Base-by-base conservation (phyloP, 805 yeast species). In the Wickerhamomyces bisporus region DNA sequence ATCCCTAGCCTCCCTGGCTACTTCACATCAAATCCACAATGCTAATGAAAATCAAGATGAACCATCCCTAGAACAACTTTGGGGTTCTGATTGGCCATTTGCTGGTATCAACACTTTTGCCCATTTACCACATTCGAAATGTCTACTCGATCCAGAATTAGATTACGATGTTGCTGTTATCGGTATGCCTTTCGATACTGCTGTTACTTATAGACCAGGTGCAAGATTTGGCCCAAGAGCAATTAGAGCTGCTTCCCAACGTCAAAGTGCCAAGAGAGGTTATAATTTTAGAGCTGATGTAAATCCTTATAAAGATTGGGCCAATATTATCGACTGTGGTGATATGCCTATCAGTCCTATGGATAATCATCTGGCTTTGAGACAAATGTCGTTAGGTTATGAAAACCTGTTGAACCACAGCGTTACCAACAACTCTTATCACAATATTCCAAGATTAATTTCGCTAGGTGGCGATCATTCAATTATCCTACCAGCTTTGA, bases 381-480 rank as follows among this genome's bases (percentile, higher is more conserved):
- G 70, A 54, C 86, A 80, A 54, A 71, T 81, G 69, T 76, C 77
- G 29, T 62, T 60, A 30, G 78, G 72, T 11, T 77, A 71, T 50
- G 77, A 73, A 46, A 79, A 81, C 52, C 60, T 83, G 37, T 56
- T 74, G 31, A 48, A 47, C 20, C 64, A 64, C 37, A 26, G 37
- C 5, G 35, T 23, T 14, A 16, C 14, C 15, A 40, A 27, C 14
- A 36, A 24, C 31, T 47, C 45, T 18, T 41, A 42, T 37, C 27
- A 34, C 3, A 52, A 61, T 30, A 73, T 77, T 8, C 89, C 93
- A 16, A 66, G 84, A 42, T 68, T 79, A 29, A 74, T 85, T 15
- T 79, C 86, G 0, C 65, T 86, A 20, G 95, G 95, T 10, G 95
- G 95, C 30, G 95, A 86, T 55, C 95, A 86, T 58, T 78, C 88